Evolutionary conservation across 192 early-diverging fungal genomes (phyloP), one percentile per base, ranked within the genome.

Genomic region (Physocladia obscura): DNA sequence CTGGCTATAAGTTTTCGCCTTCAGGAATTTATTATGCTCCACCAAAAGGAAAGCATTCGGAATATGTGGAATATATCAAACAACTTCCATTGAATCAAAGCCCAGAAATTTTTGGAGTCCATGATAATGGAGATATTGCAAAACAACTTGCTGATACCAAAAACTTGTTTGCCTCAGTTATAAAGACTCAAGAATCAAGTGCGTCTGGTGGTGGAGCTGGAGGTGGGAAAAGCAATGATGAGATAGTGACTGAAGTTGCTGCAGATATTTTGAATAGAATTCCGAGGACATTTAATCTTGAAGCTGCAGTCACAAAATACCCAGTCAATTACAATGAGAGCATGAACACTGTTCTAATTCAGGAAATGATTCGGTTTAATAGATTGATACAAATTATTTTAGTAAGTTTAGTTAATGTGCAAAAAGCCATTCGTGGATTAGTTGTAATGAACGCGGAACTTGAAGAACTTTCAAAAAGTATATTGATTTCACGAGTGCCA

Each of bases 351-450:
- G 87, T 88, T 11, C 77, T 88, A 40, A 78, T 88, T 24, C 87
- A 88, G 51, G 87, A 88, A 60, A 83, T 86, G 79, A 86, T 88
- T 57, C 72, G 87, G n/a, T 88, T 84, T 75, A 88, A 88, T 57
- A 65, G 80, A 17, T 74, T 88, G 30, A 80, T 88, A 30, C 74
- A 83, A 56, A 70, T 88, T 21, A 76, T 88, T 13, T 70, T 82
- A 19, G 80, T 79, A 6, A 79, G 76, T 31, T 67, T 88, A 19
- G 80, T 81, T 32, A 87, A 88, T 59, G 84, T 88, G 29, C 82
- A 88, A 61, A 88, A 88, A 69, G 87, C 87, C 1, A 85, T 88
- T 49, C 77, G 80, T 8, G 87, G 87, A 32, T 55, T 88, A 1
- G 85, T 88, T 0, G 83, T 88, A 5, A 82, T 88, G 80, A 83